Base-by-base conservation (phyloP, 805 yeast species). In the Priceomyces carsonii region DNA sequence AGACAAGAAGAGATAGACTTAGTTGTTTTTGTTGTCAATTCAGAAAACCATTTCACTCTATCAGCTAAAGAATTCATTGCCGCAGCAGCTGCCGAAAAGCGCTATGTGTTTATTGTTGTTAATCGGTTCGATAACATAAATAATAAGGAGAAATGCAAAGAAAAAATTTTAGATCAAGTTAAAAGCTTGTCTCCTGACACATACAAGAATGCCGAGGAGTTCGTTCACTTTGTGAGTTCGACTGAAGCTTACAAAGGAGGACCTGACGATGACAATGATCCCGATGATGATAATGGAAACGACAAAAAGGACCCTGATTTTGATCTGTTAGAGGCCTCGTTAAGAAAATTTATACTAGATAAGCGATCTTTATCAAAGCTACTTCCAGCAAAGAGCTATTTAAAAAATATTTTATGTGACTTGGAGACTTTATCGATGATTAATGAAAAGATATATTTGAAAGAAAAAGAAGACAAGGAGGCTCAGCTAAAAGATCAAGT, bases 1-100 rank as follows among this genome's bases (percentile, higher is more conserved):
- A 78, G 97, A 41, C 98, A 93, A 64, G 98, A 93, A 53, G 99
- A 93, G 53, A 93, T 93, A 43, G 99, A 93, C 57, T 71, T 93
- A 45, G 96, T 93, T 3, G 91, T 93, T 1, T 95, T 93, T 66
- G 98, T 95, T 2, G 96, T 93, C 2, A 86, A 84, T 57, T 95
- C 99, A 0, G 98, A 90, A 53, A 95, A 93, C 52, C 97, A 93
- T 55, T 85, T 93, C 55, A 93, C 99, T 0, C 67, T 89, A 38
- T 85, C 95, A 0, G 98, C 97, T 0, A 83, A 87, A 47, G 99
- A 93, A 53, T 95, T 93, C 53, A 87, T 93, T 35, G 72, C 91
- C 2, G 78, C 86, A 24, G 95, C 96, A 1, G 89, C 96, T 1
- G 80, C 82, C 35, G 99, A 93, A 51, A 91, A 89, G 63, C 81